phyloP scores from a whole-genome alignment of 768 basidiomycete species.

The Boletus vermiculosoides region DNA sequence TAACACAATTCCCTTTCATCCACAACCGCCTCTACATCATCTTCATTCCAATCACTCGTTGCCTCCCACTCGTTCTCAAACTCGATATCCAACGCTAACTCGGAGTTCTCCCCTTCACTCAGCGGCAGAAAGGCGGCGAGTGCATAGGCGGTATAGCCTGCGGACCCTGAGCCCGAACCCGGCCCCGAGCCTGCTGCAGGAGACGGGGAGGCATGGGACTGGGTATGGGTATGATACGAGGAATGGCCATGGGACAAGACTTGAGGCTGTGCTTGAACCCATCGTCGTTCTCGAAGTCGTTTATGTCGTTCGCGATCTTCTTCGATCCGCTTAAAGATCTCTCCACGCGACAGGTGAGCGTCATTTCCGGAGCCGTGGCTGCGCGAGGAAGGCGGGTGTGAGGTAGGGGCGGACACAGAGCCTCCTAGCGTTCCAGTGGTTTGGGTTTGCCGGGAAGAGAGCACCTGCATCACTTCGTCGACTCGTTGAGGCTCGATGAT shows the following conservation, averaged over 20 bases:
- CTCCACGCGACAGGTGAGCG: slow-evolving; percentile 49
- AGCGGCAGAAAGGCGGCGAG: slow-evolving; percentile 18
- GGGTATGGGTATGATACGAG: too few species aligned
- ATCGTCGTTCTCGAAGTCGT: too few species aligned
- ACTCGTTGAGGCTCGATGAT: too few species aligned
- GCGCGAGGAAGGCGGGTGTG: slow-evolving; percentile 9
- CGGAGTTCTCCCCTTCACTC: slow-evolving; percentile 45
- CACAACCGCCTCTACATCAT: slow-evolving; percentile 73
- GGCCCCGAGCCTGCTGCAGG: not conserved
- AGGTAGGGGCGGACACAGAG: slow-evolving; percentile 23
- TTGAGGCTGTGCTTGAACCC: too few species aligned
- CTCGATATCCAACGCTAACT: slow-evolving; percentile 71
- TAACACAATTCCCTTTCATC: slow-evolving; percentile 38
- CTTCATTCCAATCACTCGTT: slow-evolving; percentile 89
- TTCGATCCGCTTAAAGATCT: slow-evolving; percentile 83
- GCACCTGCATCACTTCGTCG: too few species aligned
- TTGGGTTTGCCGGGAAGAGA: not conserved
- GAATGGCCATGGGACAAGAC: too few species aligned
- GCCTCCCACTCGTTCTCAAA: slow-evolving; percentile 91
- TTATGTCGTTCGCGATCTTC: slow-evolving; percentile 36
- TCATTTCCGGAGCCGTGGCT: slow-evolving; percentile 4
- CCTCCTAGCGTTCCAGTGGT: slow-evolving; percentile 13
- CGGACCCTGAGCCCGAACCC: not conserved
- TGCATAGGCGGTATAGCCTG: too few species aligned
- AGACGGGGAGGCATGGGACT: not conserved